Conservation (phyloP, 306 rosid genomes). For the Cucurbita maxima region DNA sequence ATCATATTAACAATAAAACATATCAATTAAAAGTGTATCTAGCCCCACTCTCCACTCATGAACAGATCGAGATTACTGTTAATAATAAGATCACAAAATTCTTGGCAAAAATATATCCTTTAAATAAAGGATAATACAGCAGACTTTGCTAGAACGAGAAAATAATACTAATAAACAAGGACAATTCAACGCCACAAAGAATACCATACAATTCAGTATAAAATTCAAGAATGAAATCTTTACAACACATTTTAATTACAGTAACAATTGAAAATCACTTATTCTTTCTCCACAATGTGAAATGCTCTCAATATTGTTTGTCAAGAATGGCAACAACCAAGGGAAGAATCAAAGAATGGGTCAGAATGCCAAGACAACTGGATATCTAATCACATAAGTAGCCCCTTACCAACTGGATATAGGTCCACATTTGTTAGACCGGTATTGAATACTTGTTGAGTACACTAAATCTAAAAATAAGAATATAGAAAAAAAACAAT, state of each 20-base stretch:
- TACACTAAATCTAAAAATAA: no score
- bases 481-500: no score
- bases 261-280: background rate
- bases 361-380: background rate
- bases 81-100: background rate
- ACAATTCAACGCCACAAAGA: background rate
- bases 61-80: background rate
- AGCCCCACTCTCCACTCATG: background rate
- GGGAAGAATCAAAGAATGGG: background rate
- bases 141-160: background rate
- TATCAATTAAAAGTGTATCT: background rate
- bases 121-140: background rate
- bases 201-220: background rate
- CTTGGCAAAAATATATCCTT: background rate
- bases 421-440: no score
- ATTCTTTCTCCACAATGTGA: background rate
- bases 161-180: background rate
- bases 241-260: background rate
- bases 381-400: background rate
- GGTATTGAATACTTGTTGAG: no score
- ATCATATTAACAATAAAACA: background rate
- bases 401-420: background rate
- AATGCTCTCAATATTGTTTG: background rate
- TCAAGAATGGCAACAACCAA: background rate
- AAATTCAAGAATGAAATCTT: background rate